Evolutionary conservation across 352 stramenopile genomes (phyloP).

Genomic region (Globisporangium acanthophoron): DNA sequence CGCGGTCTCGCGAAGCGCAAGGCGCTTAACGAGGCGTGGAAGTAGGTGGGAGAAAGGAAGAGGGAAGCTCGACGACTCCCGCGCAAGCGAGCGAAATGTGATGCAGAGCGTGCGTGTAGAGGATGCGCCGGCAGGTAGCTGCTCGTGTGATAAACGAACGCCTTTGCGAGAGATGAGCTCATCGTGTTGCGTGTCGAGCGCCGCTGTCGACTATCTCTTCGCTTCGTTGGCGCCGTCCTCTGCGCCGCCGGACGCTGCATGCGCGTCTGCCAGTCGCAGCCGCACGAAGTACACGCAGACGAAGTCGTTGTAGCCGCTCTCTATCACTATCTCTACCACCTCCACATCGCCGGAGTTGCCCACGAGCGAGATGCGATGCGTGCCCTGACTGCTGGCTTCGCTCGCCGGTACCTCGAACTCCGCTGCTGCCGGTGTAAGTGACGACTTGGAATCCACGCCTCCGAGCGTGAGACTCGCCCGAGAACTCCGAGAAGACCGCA

Average conservation of each 20-base stretch:
- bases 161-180: not conserved
- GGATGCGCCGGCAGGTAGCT: not conserved
- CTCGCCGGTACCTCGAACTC: slow-evolving; percentile 29
- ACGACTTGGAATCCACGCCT: slow-evolving; percentile 1
- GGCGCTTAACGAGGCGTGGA: slow-evolving; percentile 76
- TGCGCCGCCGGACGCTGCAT: slow-evolving; percentile 11
- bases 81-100: not conserved
- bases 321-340: slow-evolving; percentile 61
- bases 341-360: slow-evolving; percentile 17
- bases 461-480: slow-evolving; percentile 17
- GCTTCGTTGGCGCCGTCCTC: slow-evolving; percentile 1
- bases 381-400: slow-evolving; percentile 46
- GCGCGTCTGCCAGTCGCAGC: slow-evolving; percentile 16
- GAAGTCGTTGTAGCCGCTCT: slow-evolving; percentile 65
- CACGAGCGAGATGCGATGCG: slow-evolving; percentile 39
- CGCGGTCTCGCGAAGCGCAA: slow-evolving; percentile 68
- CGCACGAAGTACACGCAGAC: slow-evolving; percentile 56
- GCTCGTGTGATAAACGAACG: not conserved
- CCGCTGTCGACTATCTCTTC: not conserved
- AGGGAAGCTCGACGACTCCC: not conserved
- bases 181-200: not conserved
- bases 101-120: slow-evolving; percentile 7
- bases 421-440: not conserved
- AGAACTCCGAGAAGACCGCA: slow-evolving; percentile 36
- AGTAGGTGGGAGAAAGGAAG: slow-evolving; percentile 28